Base-by-base conservation (phyloP, 1,284 basidiomycete genomes). In the Inonotus obliquus region DNA sequence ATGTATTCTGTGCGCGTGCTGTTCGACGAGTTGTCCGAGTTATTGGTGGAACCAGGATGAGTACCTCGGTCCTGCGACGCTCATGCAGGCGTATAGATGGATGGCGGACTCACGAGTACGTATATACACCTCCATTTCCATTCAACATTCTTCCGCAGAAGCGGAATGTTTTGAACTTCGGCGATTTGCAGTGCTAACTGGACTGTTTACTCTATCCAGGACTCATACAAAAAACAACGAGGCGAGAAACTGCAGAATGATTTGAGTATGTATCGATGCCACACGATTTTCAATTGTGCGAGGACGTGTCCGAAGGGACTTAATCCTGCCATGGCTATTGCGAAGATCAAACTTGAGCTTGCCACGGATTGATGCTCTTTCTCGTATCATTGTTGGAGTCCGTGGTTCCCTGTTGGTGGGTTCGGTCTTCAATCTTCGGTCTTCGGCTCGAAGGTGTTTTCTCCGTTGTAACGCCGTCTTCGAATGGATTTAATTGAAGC, bases 21-120 rank as follows among this genome's bases (percentile, higher is more conserved):
- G 96, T 81, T 95, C 94, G 51, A 98, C 96, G 0, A 94, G 91
- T 56, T 98, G 96, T 83, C 94, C 94, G 2, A 86, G 83, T 62
- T 98, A 98, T 79, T 98, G 96, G 96, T 98, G 96, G 96, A 98
- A 98, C 80, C 93, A 96, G 79, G 95, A 99, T 73, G 91, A 95
- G 76, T 99, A 98, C 77, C 89, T 98, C 54, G 96, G 96, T 54
- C 96, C 96, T 5, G 96, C 96, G 9, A 95, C 95, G 0, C 81
- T 98, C 69, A 96, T 98, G 94, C 90, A 92, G 71, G 91, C 92
- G 0, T 95, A 95, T 77, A 83, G 96, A 69, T 99, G 96, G 96
- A 97, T 99, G 75, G 95, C 96, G 10, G 96, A 99, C 76, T 97
- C 94, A 63, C 81, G 96, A 69, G 91, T 91, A 69, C 54, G 86